Evolutionary conservation across 2,329 filamentous ascomycete genomes (phyloP), one percentile per base, ranked within the genome.

Genomic region (Botrytis squamosa): DNA sequence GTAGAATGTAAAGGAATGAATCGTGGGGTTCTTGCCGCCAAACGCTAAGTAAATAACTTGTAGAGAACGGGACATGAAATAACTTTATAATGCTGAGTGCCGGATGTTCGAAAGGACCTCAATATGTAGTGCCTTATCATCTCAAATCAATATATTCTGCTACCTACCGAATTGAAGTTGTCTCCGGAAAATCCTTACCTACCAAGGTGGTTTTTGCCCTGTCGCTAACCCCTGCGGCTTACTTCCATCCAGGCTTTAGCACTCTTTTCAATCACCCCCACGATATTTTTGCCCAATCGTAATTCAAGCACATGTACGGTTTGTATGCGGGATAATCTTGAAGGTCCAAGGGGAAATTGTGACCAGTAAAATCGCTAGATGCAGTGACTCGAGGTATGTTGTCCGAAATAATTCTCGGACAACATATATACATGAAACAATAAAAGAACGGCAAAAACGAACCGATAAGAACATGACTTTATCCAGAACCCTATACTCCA

Each of bases 391-490:
- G n/a, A 66, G 20, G 44, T 25, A 49, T 14, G 16, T 36, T 20
- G 29, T 36, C 63, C 63, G 20, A 49, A 66, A 66, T 66, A 66
- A 36, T 22, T 44, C 10, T 66, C 42, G 29, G 42, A 25, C 63
- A 2, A 16, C 29, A 7, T 14, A 25, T 42, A 2, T 49, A 49
- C 16, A 2, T 66, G 63, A 66, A 66, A 66, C 63, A 38, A 66
- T 49, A 66, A 49, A 49, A 66, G 29, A 36, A 66, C 63, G 63
- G 63, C 63, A 66, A 49, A 36, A 49, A 49, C 20, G 49, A 42
- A 36, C 63, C 42, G 63, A 66, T 36, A 65, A 65, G 63, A 49
- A 65, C 9, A 18, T 65, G n/a, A 18, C 33, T 36, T 65, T 49
- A 65, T 36, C 63, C 63, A 36, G 20, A 49, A 49, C 42, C 29